phyloP scores from a whole-genome alignment of 2,329 filamentous ascomycete species.

The Xylaria sp. region DNA sequence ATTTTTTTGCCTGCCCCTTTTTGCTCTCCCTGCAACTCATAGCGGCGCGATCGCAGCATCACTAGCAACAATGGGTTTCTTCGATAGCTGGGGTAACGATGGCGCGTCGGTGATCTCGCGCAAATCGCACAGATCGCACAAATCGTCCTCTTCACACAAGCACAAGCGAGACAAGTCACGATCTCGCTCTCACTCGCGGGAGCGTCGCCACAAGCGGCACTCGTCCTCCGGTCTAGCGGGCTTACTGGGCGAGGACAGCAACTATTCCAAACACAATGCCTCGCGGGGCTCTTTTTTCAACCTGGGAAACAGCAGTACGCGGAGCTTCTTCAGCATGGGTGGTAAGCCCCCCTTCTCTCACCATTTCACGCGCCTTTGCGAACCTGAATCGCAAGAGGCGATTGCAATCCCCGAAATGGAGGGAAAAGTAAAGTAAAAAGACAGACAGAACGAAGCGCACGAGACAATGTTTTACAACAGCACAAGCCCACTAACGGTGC shows the following conservation, averaged over 20 bases:
- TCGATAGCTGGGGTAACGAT: constrained; percentile 41
- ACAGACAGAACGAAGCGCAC: neutral
- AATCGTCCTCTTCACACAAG: constrained; percentile 38
- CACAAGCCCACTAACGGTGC: constrained; percentile 4
- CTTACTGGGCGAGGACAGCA: constrained; percentile 32
- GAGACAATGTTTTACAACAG: neutral
- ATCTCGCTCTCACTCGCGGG: constrained; percentile 31
- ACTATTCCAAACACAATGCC: constrained; percentile 36
- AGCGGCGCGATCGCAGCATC: neutral
- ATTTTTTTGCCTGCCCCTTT: neutral
- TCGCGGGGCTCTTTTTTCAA: constrained; percentile 40
- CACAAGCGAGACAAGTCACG: constrained; percentile 31
- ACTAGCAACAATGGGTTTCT: constrained; percentile 38
- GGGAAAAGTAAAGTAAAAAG: neutral
- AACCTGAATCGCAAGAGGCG: neutral
- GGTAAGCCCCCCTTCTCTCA: constrained; percentile 28
- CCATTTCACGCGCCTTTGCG: neutral
- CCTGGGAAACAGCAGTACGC: constrained; percentile 40
- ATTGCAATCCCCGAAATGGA: neutral
- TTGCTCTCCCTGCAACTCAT: neutral
- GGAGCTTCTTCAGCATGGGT: constrained; percentile 43
- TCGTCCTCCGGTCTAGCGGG: constrained; percentile 29
- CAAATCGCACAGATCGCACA: constrained; percentile 35
- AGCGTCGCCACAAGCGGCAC: constrained; percentile 40
- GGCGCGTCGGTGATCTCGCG: constrained; percentile 42